phyloP scores from a whole-genome alignment of 179 eudicot species.

The Silene vulgaris region DNA sequence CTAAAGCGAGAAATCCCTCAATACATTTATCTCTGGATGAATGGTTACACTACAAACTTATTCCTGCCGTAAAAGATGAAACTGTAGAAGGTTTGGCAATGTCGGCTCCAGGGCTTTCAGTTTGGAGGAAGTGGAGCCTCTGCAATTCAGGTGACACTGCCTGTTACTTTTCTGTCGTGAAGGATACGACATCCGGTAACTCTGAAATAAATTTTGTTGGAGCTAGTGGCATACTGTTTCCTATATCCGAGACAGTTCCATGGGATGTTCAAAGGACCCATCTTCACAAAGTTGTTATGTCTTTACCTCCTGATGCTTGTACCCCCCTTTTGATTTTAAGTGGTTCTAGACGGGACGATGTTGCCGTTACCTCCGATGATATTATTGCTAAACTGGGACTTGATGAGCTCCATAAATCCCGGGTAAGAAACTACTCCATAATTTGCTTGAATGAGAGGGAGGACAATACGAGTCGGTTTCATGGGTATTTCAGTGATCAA shows the following conservation, averaged over 20 bases:
- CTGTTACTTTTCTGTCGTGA: slow-evolving; percentile 72
- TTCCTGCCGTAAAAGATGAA: slow-evolving; percentile 43
- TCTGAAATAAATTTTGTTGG: slow-evolving; percentile 42
- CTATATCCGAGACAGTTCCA: slow-evolving; percentile 50
- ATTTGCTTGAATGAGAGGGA: slow-evolving; percentile 38
- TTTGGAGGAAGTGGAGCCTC: slow-evolving; percentile 74
- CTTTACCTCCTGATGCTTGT: slow-evolving; percentile 55
- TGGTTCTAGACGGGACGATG: slow-evolving; percentile 32
- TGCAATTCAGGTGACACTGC: slow-evolving; percentile 29
- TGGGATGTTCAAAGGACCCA: slow-evolving; percentile 57
- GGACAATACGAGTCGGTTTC: slow-evolving; percentile 28
- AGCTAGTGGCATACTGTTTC: slow-evolving; percentile 59
- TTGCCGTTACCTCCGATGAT: slow-evolving; percentile 26
- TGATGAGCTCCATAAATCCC: slow-evolving; percentile 55
- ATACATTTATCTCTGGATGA: slow-evolving; percentile 34
- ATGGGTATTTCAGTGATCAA: slow-evolving; percentile 67
- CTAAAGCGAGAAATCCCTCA: slow-evolving; percentile 21
- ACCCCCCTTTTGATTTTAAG: slow-evolving; percentile 64
- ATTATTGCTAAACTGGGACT: slow-evolving; percentile 55
- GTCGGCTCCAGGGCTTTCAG: slow-evolving; percentile 64
- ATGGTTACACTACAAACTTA: slow-evolving; percentile 74
- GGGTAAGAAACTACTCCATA: slow-evolving; percentile 37
- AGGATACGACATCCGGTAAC: slow-evolving; percentile 34
- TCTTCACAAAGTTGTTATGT: slow-evolving; percentile 51
- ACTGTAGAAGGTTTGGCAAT: slow-evolving; percentile 37